These are phyloP conservation scores for Apiospora kogelbergensis DNA, from an alignment of 2,329 filamentous ascomycete species.

Conservation along the genomic window DNA sequence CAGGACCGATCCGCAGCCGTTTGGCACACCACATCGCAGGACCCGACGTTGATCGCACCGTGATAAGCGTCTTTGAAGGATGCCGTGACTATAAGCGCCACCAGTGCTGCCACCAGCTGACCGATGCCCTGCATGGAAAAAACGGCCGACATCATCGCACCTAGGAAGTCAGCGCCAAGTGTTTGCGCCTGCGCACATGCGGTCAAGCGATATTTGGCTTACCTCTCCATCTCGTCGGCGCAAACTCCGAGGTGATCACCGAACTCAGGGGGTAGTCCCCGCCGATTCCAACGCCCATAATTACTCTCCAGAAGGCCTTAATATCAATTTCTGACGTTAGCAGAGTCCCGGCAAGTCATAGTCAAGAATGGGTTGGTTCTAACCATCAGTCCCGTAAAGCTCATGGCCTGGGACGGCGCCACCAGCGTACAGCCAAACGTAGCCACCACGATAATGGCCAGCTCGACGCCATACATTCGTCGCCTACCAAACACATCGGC, in stretches of 20 bases:
- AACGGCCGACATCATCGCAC: constrained; percentile 77
- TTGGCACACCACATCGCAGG: constrained; percentile 63
- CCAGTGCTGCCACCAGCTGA: constrained; percentile 70
- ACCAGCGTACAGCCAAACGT: constrained; percentile 62
- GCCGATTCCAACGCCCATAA: constrained; percentile 77
- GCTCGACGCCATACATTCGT: constrained; percentile 79
- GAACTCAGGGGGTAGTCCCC: constrained; percentile 81
- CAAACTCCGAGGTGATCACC: constrained; percentile 83
- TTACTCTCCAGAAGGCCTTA: constrained; percentile 65
- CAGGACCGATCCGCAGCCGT: constrained; percentile 77
- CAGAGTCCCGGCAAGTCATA: background rate
- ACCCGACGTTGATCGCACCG: constrained; percentile 37
- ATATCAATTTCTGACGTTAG: background rate
- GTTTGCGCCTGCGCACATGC: background rate
- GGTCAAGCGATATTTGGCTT: background rate
- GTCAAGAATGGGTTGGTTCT: background rate
- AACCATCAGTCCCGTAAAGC: constrained; percentile 60
- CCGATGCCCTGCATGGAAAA: constrained; percentile 85
- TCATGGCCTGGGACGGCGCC: constrained; percentile 60
- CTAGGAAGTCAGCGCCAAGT: background rate
- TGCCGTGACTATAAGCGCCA: constrained; percentile 67
- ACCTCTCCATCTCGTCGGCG: constrained; percentile 77
- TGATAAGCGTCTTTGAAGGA: constrained; percentile 58
- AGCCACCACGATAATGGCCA: constrained; percentile 70
- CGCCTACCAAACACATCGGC: constrained; percentile 76